Evolutionary conservation across 2,329 filamentous ascomycete genomes (phyloP), one percentile per base, ranked within the genome.

Genomic region (Pseudocercospora fuligena): DNA sequence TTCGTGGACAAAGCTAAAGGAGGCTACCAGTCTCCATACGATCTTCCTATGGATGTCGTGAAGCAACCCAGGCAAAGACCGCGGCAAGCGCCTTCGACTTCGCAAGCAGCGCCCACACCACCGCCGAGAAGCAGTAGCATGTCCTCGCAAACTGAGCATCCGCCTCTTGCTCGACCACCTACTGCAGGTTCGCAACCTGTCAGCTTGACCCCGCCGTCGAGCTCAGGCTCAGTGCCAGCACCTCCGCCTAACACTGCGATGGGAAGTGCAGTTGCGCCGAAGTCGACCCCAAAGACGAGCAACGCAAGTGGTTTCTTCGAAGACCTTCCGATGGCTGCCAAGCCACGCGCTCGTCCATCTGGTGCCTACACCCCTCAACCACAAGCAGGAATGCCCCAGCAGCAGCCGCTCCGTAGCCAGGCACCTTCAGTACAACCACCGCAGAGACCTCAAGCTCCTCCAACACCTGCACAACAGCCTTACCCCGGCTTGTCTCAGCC

Each of bases 11-110:
- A 96, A 78, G 83, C 92, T 2, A 98, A 97, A 80, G 92, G 92
- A 64, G 94, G 94, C 7, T 99, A 99, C 77, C 87, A 90, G 58
- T 98, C 94, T 21, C 95, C 95, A 0, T 99, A 97, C 74, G 96
- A 99, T 80, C 84, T 99, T 21, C 95, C 95, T 3, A 92, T 95
- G 80, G 94, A 97, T 63, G 86, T 99, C 31, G 87, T 91, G 29
- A 91, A 90, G 72, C 88, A 84, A 27, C 90, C 74, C 84, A 89
- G 78, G 90, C 91, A 82, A 64, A 76, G 80, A 58, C 69, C 70
- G 75, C 80, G 40, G 72, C 71, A 63, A 72, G 75, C 81, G 36
- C 65, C 66, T 31, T 62, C 65, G 19, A 49, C 66, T 29, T 36
- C 62, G 7, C 57, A 61, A 59, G 31, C 66, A 31, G 62, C 69